Conservation (phyloP, 805 yeast genomes). For the Saturnispora saitoi region DNA sequence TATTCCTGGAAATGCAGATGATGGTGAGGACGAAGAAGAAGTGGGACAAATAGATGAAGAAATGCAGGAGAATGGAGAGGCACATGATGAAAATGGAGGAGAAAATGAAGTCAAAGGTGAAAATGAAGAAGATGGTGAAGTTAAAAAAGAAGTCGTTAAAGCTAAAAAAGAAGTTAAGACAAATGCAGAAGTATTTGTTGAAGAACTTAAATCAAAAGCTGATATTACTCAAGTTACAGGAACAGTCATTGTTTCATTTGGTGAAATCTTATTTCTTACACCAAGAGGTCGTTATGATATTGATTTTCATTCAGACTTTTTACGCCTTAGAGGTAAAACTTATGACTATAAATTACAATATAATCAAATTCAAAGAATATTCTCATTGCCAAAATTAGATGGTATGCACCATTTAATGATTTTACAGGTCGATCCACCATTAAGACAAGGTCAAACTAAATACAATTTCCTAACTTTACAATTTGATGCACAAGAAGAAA, state of each 20-base stretch:
- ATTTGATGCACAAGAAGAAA: slow-evolving; percentile 81
- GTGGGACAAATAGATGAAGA: too few species aligned
- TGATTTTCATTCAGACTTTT: slow-evolving; percentile 80
- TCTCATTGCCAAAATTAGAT: slow-evolving; percentile 90
- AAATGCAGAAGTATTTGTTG: slow-evolving; percentile 82
- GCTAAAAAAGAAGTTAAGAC: slow-evolving; percentile 37
- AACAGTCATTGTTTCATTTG: slow-evolving; percentile 87
- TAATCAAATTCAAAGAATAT: slow-evolving; percentile 80
- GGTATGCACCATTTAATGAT: slow-evolving; percentile 83
- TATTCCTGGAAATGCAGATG: slow-evolving; percentile 73
- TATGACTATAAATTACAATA: slow-evolving; percentile 94
- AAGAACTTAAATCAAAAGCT: slow-evolving; percentile 84
- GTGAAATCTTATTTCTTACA: slow-evolving; percentile 84
- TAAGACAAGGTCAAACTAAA: slow-evolving; percentile 96
- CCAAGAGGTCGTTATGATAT: slow-evolving; percentile 99
- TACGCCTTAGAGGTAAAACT: slow-evolving; percentile 93
- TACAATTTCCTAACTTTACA: slow-evolving; percentile 89
- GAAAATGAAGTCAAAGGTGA: slow-evolving; percentile 19
- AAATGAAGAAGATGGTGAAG: slow-evolving; percentile 6
- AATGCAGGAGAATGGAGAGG: neutral
- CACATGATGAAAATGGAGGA: slow-evolving; percentile 17
- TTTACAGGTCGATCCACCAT: slow-evolving; percentile 90
- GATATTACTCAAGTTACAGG: slow-evolving; percentile 92
- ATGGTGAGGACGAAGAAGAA: slow-evolving; percentile 33
- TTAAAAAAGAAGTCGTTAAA: slow-evolving; percentile 21